Conservation (phyloP, 192 early-diverging fungal species). For the Rhizophagus prolifer region DNA sequence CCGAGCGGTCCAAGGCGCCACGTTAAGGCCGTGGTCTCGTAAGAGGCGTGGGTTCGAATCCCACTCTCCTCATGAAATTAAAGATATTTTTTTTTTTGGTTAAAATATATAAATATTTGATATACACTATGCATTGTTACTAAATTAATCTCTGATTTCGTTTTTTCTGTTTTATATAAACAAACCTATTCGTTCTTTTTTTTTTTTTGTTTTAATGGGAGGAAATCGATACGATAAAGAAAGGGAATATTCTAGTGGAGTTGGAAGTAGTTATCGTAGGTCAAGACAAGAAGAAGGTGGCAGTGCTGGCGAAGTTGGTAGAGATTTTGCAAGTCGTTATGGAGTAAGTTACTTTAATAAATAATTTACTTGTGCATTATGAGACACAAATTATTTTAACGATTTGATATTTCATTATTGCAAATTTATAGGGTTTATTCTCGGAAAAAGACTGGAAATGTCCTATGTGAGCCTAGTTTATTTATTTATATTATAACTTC, state of each 20-base stretch:
- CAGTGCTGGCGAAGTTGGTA: conserved; percentile 18
- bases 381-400: no score
- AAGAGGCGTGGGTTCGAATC: conserved; percentile 51
- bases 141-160: not conserved
- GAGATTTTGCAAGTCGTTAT: conserved; percentile 30
- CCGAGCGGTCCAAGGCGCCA: conserved; percentile 50
- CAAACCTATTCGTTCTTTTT: not conserved
- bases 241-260: not conserved
- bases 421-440: conserved; percentile 30
- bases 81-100: not conserved
- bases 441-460: conserved; percentile 39
- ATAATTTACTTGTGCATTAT: no score
- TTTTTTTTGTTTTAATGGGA: not conserved
- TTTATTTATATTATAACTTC: not conserved
- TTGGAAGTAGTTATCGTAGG: not conserved
- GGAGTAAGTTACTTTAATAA: conserved; percentile 19
- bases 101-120: not conserved
- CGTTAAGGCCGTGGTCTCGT: conserved; percentile 48
- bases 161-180: not conserved
- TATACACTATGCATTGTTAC: not conserved
- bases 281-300: conserved; percentile 4
- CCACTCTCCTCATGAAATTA: conserved; percentile 37
- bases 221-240: conserved; percentile 18
- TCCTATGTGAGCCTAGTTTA: conserved; percentile 16
- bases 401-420: not conserved